Conservation (phyloP, 1,139 yeast genomes). For the Kodamaea anthophila region DNA sequence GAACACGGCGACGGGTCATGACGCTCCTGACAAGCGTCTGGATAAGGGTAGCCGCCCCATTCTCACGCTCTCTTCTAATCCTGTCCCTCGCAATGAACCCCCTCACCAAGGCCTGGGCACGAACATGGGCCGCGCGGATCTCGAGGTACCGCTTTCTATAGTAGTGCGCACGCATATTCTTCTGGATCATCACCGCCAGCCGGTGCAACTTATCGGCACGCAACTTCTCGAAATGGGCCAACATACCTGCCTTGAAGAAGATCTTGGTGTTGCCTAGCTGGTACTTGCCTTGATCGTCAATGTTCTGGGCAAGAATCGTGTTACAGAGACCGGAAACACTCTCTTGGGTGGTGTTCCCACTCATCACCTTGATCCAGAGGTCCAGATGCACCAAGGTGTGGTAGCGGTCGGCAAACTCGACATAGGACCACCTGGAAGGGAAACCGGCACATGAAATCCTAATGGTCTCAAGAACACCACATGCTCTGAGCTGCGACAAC, state of each 20-base stretch:
- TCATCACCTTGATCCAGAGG: conserved; percentile 60
- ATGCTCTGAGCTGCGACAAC: conserved; percentile 88
- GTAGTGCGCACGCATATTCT: conserved; percentile 64
- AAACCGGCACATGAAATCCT: conserved; percentile 96
- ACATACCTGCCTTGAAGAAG: conserved; percentile 93
- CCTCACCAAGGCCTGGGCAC: conserved; percentile 56
- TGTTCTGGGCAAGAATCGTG: conserved; percentile 56
- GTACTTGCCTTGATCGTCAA: conserved; percentile 61
- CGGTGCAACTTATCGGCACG: conserved; percentile 71
- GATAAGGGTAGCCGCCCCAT: conserved; percentile 59
- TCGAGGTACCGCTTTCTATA: conserved; percentile 58
- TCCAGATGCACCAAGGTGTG: conserved; percentile 72
- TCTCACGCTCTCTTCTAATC: conserved; percentile 53
- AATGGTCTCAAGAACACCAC: conserved; percentile 97
- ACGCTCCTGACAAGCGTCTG: conserved; percentile 73
- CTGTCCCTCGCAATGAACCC: conserved; percentile 58
- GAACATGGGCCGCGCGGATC: conserved; percentile 48
- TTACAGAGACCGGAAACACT: conserved; percentile 61
- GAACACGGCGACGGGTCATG: conserved; percentile 44
- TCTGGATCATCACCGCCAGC: conserved; percentile 83
- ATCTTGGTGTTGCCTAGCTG: conserved; percentile 88
- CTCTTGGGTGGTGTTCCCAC: conserved; percentile 49
- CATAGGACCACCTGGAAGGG: conserved; percentile 94
- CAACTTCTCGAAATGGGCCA: conserved; percentile 84
- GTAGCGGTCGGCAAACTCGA: conserved; percentile 87